These are phyloP conservation scores for Pseudogymnoascus sp. DNA, from an alignment of 2,329 filamentous ascomycete genomes.

Conservation along the genomic window DNA sequence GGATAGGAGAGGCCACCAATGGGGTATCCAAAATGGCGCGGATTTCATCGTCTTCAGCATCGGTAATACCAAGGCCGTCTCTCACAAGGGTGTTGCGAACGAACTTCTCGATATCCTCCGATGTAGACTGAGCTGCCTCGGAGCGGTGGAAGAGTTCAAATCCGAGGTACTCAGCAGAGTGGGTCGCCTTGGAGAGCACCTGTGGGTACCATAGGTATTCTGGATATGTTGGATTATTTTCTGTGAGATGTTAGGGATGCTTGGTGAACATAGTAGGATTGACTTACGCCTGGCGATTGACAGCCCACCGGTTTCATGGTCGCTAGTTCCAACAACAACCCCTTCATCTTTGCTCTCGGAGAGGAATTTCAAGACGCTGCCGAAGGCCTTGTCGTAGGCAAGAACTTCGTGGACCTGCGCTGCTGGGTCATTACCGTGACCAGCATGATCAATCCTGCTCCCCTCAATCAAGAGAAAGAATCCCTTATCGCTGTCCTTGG, in stretches of 20 bases:
- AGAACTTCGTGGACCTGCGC: slow-evolving; percentile 86
- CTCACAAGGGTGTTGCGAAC: slow-evolving; percentile 60
- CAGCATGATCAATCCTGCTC: slow-evolving; percentile 91
- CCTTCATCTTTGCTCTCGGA: slow-evolving; percentile 63
- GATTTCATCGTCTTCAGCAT: slow-evolving; percentile 66
- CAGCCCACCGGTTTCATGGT: slow-evolving; percentile 93
- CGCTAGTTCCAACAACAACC: slow-evolving; percentile 80
- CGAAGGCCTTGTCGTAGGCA: slow-evolving; percentile 86
- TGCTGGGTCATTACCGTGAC: slow-evolving; percentile 74
- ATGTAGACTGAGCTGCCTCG: slow-evolving; percentile 10
- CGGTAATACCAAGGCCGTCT: slow-evolving; percentile 65
- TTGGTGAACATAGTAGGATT: not conserved
- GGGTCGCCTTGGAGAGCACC: slow-evolving; percentile 70
- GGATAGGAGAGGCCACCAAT: slow-evolving; percentile 44
- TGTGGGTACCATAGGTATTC: slow-evolving; percentile 74
- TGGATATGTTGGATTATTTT: slow-evolving; percentile 54
- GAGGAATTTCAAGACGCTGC: slow-evolving; percentile 76
- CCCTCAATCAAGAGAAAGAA: slow-evolving; percentile 99
- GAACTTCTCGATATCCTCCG: slow-evolving; percentile 46
- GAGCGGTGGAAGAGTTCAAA: slow-evolving; percentile 50
- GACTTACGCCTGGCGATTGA: slow-evolving; percentile 65
- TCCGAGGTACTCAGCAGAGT: slow-evolving; percentile 63
- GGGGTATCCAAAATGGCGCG: slow-evolving; percentile 52
- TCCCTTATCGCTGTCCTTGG: slow-evolving; percentile 74
- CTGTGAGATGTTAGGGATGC: slow-evolving; percentile 22